phyloP scores from a whole-genome alignment of 1,139 yeast genomes.

The Taphrina communis region DNA sequence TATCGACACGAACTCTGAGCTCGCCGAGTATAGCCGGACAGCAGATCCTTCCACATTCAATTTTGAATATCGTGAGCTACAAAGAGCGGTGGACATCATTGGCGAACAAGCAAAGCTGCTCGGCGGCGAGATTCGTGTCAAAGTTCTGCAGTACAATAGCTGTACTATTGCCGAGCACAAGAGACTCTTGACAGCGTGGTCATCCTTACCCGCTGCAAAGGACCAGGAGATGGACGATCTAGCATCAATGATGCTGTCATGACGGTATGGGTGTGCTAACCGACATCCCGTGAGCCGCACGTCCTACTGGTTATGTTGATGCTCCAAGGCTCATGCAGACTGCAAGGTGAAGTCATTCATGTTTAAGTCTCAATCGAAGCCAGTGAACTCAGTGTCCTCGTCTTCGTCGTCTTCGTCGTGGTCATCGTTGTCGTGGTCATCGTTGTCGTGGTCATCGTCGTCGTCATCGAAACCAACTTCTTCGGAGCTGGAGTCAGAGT shows the following conservation, averaged over 20 bases:
- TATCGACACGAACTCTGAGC: conserved; percentile 7
- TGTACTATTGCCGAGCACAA: background rate
- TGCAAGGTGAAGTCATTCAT: background rate
- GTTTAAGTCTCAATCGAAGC: conserved; percentile 4
- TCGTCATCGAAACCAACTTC: conserved; percentile 21
- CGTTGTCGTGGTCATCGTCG: conserved; percentile 20
- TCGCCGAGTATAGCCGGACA: conserved; percentile 9
- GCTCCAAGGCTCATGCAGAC: no score
- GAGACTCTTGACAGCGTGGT: conserved; percentile 12
- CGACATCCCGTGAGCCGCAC: no score
- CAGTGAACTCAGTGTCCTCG: conserved; percentile 28
- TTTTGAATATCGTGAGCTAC: conserved; percentile 17
- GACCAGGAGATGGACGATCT: conserved; percentile 27
- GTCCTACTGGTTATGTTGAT: no score
- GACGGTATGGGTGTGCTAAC: background rate
- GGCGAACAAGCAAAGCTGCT: conserved; percentile 5
- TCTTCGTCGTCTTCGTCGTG: conserved; percentile 22
- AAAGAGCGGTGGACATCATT: conserved; percentile 15
- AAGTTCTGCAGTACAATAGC: conserved; percentile 13
- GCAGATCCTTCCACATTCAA: conserved; percentile 10
- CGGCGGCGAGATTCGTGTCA: conserved; percentile 9
- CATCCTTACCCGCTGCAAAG: background rate
- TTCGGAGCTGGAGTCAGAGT: background rate
- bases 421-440: background rate
- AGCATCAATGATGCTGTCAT: conserved; percentile 27